These are phyloP conservation scores for Raphidocelis subcapitata DNA, from an alignment of 139 green algal genomes.

Conservation along the genomic window DNA sequence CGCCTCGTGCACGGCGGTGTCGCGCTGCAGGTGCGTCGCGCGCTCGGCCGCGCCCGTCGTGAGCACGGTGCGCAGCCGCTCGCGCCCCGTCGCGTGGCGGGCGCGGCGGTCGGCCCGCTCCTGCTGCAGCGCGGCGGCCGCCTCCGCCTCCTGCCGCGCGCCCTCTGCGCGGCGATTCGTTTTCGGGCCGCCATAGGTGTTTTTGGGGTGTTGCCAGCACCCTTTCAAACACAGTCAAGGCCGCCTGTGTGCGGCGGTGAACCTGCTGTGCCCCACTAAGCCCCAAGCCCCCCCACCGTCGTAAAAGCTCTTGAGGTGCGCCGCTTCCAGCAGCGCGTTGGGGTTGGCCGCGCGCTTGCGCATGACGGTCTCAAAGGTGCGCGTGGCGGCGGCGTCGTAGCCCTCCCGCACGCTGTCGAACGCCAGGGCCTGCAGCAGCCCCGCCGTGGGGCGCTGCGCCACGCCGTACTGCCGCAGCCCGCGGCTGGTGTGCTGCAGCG, in stretches of 20 bases:
- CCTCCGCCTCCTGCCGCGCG: slow-evolving; percentile 15
- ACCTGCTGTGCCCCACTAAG: no score
- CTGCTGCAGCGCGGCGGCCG: slow-evolving; percentile 17
- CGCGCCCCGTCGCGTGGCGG: neutral
- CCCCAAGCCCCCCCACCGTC: slow-evolving; percentile 9
- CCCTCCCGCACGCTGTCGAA: slow-evolving; percentile 41
- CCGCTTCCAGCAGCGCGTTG: slow-evolving; percentile 54
- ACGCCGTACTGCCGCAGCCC: slow-evolving; percentile 16
- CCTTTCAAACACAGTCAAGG: no score
- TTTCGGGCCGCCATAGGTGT: neutral
- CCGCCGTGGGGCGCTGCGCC: slow-evolving; percentile 34
- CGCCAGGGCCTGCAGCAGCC: slow-evolving; percentile 52
- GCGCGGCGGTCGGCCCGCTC: neutral
- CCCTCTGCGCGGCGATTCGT: slow-evolving; percentile 7
- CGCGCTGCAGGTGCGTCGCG: slow-evolving; percentile 34
- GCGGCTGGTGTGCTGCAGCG: slow-evolving; percentile 10
- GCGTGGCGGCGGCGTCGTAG: slow-evolving; percentile 12
- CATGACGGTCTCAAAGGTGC: slow-evolving; percentile 63
- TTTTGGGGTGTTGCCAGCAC: neutral
- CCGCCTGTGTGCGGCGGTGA: no score
- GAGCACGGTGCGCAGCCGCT: slow-evolving; percentile 2
- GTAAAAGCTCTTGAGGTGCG: slow-evolving; percentile 57
- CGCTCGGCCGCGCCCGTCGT: slow-evolving; percentile 25
- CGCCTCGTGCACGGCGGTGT: slow-evolving; percentile 44
- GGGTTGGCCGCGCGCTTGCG: slow-evolving; percentile 42